Evolutionary conservation across 805 yeast genomes (phyloP).

Genomic region (Candida arabinofermentans): DNA sequence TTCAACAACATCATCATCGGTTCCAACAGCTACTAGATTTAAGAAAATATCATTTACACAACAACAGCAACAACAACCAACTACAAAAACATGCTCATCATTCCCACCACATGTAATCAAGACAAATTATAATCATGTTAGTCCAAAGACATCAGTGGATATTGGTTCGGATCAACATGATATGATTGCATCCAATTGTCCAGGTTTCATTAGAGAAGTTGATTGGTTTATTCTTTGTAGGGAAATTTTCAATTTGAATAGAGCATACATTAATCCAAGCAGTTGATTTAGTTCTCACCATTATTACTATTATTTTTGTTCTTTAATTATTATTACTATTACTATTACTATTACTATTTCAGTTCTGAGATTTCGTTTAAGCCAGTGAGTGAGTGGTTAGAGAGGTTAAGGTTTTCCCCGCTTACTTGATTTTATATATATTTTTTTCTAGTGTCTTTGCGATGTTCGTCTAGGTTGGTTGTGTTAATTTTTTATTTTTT

Average conservation of each 20-base stretch:
- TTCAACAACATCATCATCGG: background rate
- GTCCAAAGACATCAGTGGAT: constrained; percentile 14
- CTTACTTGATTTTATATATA: background rate
- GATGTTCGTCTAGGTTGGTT: no score
- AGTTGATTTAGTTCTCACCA: constrained; percentile 4
- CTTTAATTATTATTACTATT: background rate
- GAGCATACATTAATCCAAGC: constrained; percentile 48
- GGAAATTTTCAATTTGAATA: constrained; percentile 74
- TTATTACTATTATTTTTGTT: background rate
- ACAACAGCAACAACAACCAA: background rate
- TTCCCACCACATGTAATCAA: background rate
- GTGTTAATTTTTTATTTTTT: no score
- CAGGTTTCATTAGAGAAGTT: constrained; percentile 50
- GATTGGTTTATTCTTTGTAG: constrained; percentile 89
- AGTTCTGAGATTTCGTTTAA: no score
- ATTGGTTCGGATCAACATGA: constrained; percentile 7
- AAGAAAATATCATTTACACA: constrained; percentile 9
- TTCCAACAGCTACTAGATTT: constrained; percentile 4
- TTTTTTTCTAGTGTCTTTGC: no score
- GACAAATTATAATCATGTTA: constrained; percentile 1
- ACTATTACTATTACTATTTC: background rate
- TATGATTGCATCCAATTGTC: constrained; percentile 32
- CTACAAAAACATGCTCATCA: background rate
- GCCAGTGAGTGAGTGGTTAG: no score
- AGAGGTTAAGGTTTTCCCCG: no score